Base-by-base conservation (phyloP, 768 basidiomycete genomes). In the Lactarius tabidus region DNA sequence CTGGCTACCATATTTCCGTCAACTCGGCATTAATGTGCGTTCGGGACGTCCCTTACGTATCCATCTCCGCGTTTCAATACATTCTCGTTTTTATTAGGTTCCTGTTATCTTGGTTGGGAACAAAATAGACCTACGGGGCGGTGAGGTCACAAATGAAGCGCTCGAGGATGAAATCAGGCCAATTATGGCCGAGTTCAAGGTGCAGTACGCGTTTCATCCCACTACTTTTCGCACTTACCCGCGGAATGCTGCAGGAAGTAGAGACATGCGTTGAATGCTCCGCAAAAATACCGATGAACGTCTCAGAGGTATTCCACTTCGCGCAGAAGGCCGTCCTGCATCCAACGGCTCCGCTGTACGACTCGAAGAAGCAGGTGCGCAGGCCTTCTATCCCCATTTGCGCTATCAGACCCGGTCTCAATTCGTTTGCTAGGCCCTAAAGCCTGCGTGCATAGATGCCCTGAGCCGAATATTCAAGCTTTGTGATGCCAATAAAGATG, bases 131-230 rank as follows among this genome's bases (percentile, higher is more conserved):
- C 77, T 98, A 56, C 83, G 96, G 20, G 94, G 93, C 5, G 95
- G 95, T 2, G 86, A 91, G 72, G 93, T 98, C 45, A 94, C 95
- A 31, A 96, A 97, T 71, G 88, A 96, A 73, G 93, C 90, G 2
- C 77, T 99, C 66, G 94, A 96, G 75, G 93, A 90, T 67, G 96
- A 98, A 76, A 95, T 98, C 69, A 76, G 91, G 62, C 96, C 96
- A 35, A 94, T 99, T 62, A 99, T 98, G 96, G 88, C 90, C 70
- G 96, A 98, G 76, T 99, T 96, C 86, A 99, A 99, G 85, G 95
- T 88, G 72, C 62, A 77, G 71, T 59, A 68, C 36, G 18, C 31
- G 35, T 29, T 58, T 54, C 48, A 43, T 60, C 39, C 65, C 52
- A 60, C 33, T 33, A 41, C 36, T 31, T n/a, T n/a, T 36, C 39